phyloP scores from a whole-genome alignment of 2,329 filamentous ascomycete species.

The Tothia fuscella region DNA sequence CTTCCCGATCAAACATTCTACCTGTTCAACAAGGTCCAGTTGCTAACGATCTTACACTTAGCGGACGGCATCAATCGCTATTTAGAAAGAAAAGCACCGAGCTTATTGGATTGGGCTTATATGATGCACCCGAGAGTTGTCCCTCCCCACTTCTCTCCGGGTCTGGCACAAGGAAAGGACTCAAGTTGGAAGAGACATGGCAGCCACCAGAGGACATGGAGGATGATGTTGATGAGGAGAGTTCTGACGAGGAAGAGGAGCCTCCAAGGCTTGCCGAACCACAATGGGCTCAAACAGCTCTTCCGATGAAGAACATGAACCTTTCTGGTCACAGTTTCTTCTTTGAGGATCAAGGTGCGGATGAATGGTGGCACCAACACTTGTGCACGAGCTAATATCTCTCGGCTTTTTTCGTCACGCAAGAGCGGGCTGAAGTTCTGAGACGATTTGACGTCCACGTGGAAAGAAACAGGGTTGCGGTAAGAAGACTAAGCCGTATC shows the following conservation, averaged over 20 bases:
- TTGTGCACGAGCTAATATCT: too few species aligned
- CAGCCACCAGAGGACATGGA: slow-evolving; percentile 44
- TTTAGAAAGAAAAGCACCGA: slow-evolving; percentile 29
- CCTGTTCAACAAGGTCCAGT: neutral
- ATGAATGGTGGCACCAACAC: slow-evolving; percentile 31
- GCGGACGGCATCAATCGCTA: neutral
- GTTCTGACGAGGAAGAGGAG: slow-evolving; percentile 40
- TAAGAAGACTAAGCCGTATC: too few species aligned
- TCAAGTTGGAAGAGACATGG: slow-evolving; percentile 75
- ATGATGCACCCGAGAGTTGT: slow-evolving; percentile 58
- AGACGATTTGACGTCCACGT: too few species aligned
- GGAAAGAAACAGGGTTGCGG: too few species aligned
- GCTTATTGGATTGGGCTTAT: slow-evolving; percentile 71
- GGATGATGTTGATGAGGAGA: slow-evolving; percentile 33
- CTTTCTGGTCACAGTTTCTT: slow-evolving; percentile 31
- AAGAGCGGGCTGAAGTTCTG: too few species aligned
- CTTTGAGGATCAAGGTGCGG: slow-evolving; percentile 26
- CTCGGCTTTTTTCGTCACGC: too few species aligned
- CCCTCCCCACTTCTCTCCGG: slow-evolving; percentile 36
- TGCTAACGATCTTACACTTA: too few species aligned
- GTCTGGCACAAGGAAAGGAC: slow-evolving; percentile 49
- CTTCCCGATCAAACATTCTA: neutral
- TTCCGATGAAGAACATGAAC: slow-evolving; percentile 22
- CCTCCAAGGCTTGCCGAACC: slow-evolving; percentile 12
- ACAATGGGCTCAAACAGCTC: slow-evolving; percentile 14